Base-by-base conservation (phyloP, 148 eudicot species). In the Vaccinium myrtillus region DNA sequence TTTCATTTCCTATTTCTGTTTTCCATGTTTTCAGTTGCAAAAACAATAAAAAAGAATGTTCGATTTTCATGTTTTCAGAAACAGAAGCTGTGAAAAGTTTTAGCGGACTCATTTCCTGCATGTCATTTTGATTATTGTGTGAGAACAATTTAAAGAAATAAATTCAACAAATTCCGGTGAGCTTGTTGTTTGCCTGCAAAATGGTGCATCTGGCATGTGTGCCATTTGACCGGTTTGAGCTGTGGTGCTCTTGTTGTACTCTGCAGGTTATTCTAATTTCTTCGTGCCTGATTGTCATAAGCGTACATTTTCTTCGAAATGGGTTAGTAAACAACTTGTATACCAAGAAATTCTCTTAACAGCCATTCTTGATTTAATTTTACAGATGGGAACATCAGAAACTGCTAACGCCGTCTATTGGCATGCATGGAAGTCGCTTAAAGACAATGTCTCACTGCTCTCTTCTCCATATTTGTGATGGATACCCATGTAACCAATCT, bases 361-460 rank as follows among this genome's bases (percentile, higher is more conserved):
- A 14, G 30, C 9, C n/a, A 30, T 18, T 84, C 61, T 84, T 59
- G 36, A 16, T 67, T 67, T 67, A 61, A 54, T 46, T 85, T 36
- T 87, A 61, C 93, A 95, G 96, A 85, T 90, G 93, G 98, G 98
- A 74, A 92, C 94, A 70, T 94, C 98, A 30, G 93, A 93, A 90
- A 90, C 96, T 54, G 93, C 95, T 11, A 90, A 88, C 39, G 92
- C 89, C 25, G 93, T 95, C 74, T 87, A 88, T 83, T 95, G 98
- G 98, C 94, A 94, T 43, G 98, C 98, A 32, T 85, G 87, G 89
- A 95, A 95, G 89, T 70, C 83, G 5, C 89, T 94, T 0, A 92
- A 92, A 75, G 93, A 89, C 83, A 89, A 89, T 5, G 86, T 84
- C 46, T 80, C 87, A 61, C 87, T 89, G 58, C 61, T 84, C 32